phyloP scores from a whole-genome alignment of 345 rosid species.

The Mercurialis annua region DNA sequence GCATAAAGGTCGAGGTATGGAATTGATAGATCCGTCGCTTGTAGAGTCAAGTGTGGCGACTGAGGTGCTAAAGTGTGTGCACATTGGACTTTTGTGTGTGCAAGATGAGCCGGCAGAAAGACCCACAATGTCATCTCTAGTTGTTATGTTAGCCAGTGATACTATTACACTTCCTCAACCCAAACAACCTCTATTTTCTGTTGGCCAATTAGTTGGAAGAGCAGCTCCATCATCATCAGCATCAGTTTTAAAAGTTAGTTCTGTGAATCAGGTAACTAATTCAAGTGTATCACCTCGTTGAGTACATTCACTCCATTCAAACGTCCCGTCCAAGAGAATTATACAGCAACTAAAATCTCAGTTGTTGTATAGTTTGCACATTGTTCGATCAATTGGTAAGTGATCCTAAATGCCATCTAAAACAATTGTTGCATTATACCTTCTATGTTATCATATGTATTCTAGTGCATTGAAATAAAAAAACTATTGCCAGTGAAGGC shows the following conservation, averaged over 20 bases:
- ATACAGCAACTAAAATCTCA: too few species aligned
- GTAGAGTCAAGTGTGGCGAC: not conserved
- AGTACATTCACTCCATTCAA: too few species aligned
- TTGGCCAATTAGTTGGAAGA: slow-evolving; percentile 2
- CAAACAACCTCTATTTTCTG: not conserved
- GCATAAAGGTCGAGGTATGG: slow-evolving; percentile 5
- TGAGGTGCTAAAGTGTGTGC: slow-evolving; percentile 8
- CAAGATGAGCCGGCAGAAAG: slow-evolving; percentile 2
- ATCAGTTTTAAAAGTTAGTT: not conserved
- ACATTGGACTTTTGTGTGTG: not conserved
- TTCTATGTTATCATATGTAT: too few species aligned
- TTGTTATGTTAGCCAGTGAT: not conserved
- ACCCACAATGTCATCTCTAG: not conserved
- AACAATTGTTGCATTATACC: too few species aligned
- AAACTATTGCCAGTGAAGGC: too few species aligned
- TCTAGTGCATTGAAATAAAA: too few species aligned
- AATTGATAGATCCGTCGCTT: slow-evolving; percentile 5
- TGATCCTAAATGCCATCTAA: too few species aligned
- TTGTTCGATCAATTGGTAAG: too few species aligned
- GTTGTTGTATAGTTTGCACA: too few species aligned
- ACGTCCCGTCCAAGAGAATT: too few species aligned
- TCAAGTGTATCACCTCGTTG: slow-evolving; percentile 7
- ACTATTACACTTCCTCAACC: slow-evolving; percentile 5
- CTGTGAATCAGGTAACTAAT: not conserved
- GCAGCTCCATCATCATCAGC: not conserved